These are phyloP conservation scores for Dendrobium huoshanense DNA, from an alignment of 106 monocot genomes.

Conservation along the genomic window DNA sequence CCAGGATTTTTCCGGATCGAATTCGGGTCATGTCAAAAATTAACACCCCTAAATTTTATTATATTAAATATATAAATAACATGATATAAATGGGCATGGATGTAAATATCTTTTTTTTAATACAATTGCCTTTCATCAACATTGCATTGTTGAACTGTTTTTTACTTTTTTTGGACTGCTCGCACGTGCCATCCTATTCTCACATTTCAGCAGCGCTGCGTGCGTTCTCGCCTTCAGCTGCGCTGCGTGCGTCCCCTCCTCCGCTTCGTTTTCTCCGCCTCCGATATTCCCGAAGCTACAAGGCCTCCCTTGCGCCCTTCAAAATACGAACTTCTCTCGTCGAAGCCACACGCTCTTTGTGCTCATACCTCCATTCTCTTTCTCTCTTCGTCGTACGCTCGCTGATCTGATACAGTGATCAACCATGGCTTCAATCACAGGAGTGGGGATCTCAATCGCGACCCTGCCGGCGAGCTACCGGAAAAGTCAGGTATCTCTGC, in stretches of 20 bases:
- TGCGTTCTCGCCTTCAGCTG: not conserved
- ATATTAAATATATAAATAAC: no score
- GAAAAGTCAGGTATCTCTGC: not conserved
- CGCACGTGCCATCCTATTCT: not conserved
- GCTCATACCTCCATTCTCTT: not conserved
- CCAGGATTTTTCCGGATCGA: no score
- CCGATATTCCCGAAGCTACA: not conserved
- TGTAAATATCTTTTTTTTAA: no score
- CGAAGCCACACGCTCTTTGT: not conserved
- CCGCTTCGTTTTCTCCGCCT: not conserved
- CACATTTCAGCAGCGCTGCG: not conserved
- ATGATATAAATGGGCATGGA: no score
- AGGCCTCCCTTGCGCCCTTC: not conserved
- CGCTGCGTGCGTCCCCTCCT: not conserved
- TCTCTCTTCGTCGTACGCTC: not conserved
- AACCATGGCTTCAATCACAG: slow-evolving; percentile 5
- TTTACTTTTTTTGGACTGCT: not conserved
- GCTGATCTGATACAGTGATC: not conserved
- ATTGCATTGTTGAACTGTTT: no score
- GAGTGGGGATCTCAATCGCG: not conserved
- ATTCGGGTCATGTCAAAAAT: no score
- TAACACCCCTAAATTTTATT: no score
- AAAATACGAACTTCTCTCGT: not conserved
- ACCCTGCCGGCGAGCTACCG: not conserved
- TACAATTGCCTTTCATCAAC: no score